Conservation (phyloP, 2,329 filamentous ascomycete species). For the Fusarium paranaense region DNA sequence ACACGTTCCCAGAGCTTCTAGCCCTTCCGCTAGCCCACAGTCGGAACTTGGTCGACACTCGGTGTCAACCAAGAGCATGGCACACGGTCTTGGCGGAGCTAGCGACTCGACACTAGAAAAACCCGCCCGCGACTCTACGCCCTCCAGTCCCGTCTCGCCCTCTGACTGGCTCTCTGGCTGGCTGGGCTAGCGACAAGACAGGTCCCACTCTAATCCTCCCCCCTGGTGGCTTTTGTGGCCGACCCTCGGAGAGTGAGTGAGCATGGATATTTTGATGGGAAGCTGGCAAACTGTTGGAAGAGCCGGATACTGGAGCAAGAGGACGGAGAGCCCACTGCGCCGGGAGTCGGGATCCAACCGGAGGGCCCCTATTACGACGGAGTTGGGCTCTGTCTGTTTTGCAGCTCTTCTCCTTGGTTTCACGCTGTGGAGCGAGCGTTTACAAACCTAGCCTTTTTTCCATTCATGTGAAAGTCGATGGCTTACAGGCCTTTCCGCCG, state of each 20-base stretch:
- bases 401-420: not conserved
- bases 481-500: not conserved
- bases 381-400: slow-evolving; percentile 23
- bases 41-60: slow-evolving; percentile 11
- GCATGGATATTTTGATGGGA: slow-evolving; percentile 9
- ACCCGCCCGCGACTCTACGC: slow-evolving; percentile 23
- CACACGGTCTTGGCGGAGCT: slow-evolving; percentile 31
- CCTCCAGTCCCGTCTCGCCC: not conserved
- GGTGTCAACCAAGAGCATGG: slow-evolving; percentile 25
- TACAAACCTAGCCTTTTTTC: not conserved
- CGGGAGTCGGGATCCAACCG: slow-evolving; percentile 35
- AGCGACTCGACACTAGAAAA: slow-evolving; percentile 6
- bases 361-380: slow-evolving; percentile 39
- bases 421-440: not conserved
- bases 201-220: slow-evolving; percentile 18
- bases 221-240: slow-evolving; percentile 12
- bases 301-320: not conserved
- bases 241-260: slow-evolving; percentile 18
- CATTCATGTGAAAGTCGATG: not conserved
- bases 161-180: slow-evolving; percentile 6
- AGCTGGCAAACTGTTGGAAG: slow-evolving; percentile 4
- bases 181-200: slow-evolving; percentile 13
- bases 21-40: slow-evolving; percentile 12
- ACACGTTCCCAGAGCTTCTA: not conserved
- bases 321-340: slow-evolving; percentile 4